A percentile compares a stretch with the other conserved stretches of the same genome.
phyloP scores from a whole-genome alignment of 2,329 filamentous ascomycete species.

The Fusarium gaditjirri region DNA sequence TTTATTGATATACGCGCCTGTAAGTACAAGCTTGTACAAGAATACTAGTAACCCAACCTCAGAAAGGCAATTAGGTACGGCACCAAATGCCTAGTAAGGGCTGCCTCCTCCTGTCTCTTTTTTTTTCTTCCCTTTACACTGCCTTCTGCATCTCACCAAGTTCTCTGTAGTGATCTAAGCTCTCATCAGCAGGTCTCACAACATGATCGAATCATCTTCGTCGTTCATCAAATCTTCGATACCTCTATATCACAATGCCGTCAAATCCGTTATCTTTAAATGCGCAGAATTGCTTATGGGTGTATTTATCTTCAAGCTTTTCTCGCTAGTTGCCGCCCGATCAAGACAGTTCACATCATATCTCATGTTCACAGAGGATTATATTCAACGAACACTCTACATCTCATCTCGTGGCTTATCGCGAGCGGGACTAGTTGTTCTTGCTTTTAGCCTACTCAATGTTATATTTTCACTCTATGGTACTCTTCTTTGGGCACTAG shows the following conservation, averaged over 20 bases:
- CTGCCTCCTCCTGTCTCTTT: not conserved
- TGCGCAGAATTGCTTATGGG: conserved; percentile 33
- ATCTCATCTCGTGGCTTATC: conserved; percentile 26
- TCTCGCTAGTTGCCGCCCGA: conserved; percentile 24
- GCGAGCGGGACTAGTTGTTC: conserved; percentile 12
- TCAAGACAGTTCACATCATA: conserved; percentile 34
- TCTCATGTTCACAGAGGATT: conserved; percentile 38
- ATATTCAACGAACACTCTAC: conserved; percentile 20
- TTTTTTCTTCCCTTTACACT: not conserved
- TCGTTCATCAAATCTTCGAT: conserved; percentile 25
- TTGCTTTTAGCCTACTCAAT: conserved; percentile 23
- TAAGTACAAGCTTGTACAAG: not conserved
- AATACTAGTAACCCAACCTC: not conserved
- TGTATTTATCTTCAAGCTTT: conserved; percentile 28
- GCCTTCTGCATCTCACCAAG: no score
- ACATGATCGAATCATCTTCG: conserved; percentile 19
- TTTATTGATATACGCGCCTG: not conserved
- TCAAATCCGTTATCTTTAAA: conserved; percentile 33
- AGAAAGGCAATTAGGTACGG: no score
- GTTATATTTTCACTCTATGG: conserved; percentile 19
- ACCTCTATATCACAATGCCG: conserved; percentile 33
- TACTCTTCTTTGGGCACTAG: conserved; percentile 30
- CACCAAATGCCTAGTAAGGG: no score
- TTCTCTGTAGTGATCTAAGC: no score
- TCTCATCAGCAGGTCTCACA: not conserved